Base-by-base conservation (phyloP, 148 eudicot genomes). In the Linanthus parryae region DNA sequence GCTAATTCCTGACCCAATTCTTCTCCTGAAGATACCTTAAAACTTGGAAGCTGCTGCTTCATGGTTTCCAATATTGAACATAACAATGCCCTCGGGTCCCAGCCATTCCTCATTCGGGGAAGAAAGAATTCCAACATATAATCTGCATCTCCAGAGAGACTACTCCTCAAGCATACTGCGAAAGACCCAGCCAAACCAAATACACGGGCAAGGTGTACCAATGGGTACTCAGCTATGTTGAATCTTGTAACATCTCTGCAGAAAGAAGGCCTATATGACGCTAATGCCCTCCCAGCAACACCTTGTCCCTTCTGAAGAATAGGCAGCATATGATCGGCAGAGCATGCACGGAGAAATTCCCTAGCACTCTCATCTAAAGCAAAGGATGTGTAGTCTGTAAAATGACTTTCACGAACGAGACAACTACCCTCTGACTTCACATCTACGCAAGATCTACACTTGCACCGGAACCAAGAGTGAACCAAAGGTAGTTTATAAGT, bases 71-170 rank as follows among this genome's bases (percentile, higher is more conserved):
- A 35, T 17, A 64, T 10, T 0, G 44, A 23, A 2, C 27, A 17
- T 23, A 64, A 45, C 33, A 64, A 33, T 11, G 17, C 19, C 37
- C 40, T 37, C 3, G 16, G 49, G 17, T 30, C 56, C 7, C 1
- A 1, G 2, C 7, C 27, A 13, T 8, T 14, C 7, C 9, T 22
- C 1, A 8, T 28, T 2, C 38, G 56, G 8, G 54, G 56, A 22
- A 56, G 31, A 57, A 64, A 64, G 35, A 64, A 56, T 54, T 64
- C 68, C 6, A 70, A 3, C 3, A 70, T 25, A 20, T 64, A 71
- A 25, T 38, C 54, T 22, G 26, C 48, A n/a, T 51, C 20, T 1
- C 62, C 54, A 1, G 74, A 54, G 26, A 27, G n/a, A 4, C 15
- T 17, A 45, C 70, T 71, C 29, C 48, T 38, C 41, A 60, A 26